Base-by-base conservation (phyloP, 129 eudicot species). In the Escallonia herrerae region DNA sequence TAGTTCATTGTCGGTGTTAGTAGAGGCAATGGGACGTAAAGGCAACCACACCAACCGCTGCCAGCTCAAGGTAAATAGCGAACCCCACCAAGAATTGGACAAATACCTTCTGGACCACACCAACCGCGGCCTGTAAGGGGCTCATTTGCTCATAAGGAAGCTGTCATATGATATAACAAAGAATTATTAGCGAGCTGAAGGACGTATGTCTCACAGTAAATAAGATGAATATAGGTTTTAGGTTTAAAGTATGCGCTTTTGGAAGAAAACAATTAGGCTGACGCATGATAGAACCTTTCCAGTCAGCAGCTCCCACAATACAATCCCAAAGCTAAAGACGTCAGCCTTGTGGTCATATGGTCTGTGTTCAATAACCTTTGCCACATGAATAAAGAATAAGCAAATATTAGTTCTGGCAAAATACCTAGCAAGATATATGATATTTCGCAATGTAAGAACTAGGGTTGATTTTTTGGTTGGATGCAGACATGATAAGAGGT, bases 71-170 rank as follows among this genome's bases (percentile, higher is more conserved):
- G 37, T 2, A 60, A 43, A 3, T 43, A 42, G 37, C 1, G 3
- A 22, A 65, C 7, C 52, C 7, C 38, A 9, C 41, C 12, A 58
- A 68, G 57, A 56, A 64, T 60, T 38, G 54, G 44, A 54, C 51
- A 68, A 52, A 43, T 76, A 83, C 89, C 89, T 83, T 73, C 58
- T 79, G 89, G 55, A 83, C 80, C 33, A 83, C 89, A 54, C 89
- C 89, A 45, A 83, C 67, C 5, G 89, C 89, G 62, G 89, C 89
- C 67, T 79, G 89, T 52, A 79, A 74, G 4, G 89, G 89, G 64
- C 78, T 83, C 82, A 83, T 69, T 70, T 73, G 45, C n/a, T 77
- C 76, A 66, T 79, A 83, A 40, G 89, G 89, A 79, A 83, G 77
- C 89, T 83, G 80, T 6, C 79, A 72, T 66, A 62, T 62, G 41